These are phyloP conservation scores for Neurospora pannonica DNA, from an alignment of 495 filamentous ascomycete species.

Conservation along the genomic window DNA sequence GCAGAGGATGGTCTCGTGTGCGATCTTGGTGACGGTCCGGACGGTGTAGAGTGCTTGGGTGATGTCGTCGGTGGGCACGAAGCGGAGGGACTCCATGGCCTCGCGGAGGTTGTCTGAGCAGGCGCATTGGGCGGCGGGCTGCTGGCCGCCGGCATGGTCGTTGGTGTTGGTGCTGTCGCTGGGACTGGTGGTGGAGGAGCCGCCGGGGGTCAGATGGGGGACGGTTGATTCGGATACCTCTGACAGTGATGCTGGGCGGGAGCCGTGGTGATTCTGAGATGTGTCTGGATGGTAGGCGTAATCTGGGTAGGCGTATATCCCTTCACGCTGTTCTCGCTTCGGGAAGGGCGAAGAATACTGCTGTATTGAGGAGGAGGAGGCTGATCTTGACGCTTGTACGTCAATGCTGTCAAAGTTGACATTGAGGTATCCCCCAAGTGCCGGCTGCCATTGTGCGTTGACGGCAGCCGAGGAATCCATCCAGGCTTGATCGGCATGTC, in stretches of 20 bases:
- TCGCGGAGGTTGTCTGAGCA: constrained; percentile 35
- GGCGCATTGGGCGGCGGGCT: constrained; percentile 15
- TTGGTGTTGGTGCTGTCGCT: neutral
- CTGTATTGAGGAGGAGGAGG: neutral
- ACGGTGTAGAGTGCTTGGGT: constrained; percentile 41
- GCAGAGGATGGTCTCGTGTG: constrained; percentile 51
- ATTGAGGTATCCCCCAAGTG: neutral
- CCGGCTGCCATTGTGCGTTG: neutral
- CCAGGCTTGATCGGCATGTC: neutral
- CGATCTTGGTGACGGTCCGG: constrained; percentile 46
- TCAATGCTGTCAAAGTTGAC: neutral
- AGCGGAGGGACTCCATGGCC: constrained; percentile 36
- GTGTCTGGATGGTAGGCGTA: neutral
- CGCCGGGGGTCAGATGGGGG: neutral
- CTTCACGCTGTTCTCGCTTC: neutral
- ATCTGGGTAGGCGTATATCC: neutral
- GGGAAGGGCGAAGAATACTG: neutral
- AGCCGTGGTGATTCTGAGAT: neutral
- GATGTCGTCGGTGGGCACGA: constrained; percentile 32
- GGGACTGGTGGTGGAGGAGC: neutral
- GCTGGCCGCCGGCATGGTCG: neutral
- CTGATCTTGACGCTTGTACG: neutral
- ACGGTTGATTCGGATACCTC: neutral
- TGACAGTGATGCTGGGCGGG: neutral
- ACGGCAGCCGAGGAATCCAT: neutral